These are phyloP conservation scores for Erodium maritimum DNA, from an alignment of 345 rosid genomes.

Conservation along the genomic window DNA sequence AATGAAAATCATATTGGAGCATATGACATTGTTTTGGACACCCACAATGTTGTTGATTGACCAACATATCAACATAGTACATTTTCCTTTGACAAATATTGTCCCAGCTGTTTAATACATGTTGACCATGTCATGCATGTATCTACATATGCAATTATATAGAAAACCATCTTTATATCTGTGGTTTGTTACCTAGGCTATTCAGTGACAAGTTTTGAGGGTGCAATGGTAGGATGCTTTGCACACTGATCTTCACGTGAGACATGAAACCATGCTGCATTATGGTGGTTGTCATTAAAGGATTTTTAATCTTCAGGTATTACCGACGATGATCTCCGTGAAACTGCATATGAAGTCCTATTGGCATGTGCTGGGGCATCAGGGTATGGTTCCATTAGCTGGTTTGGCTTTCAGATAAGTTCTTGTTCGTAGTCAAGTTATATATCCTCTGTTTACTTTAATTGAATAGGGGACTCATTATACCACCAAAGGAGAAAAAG, in stretches of 20 bases:
- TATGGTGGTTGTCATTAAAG: neutral
- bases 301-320: conserved; percentile 39
- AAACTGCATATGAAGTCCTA: conserved; percentile 86
- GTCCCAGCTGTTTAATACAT: too few species aligned
- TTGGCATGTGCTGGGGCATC: conserved; percentile 96
- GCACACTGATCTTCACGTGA: neutral
- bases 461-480: conserved; percentile 63
- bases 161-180: neutral
- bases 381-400: conserved; percentile 41
- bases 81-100: too few species aligned
- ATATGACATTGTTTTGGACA: too few species aligned
- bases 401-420: conserved; percentile 5
- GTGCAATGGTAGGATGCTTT: neutral
- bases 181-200: neutral
- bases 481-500: conserved; percentile 83
- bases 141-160: neutral
- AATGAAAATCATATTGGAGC: neutral
- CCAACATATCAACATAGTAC: too few species aligned
- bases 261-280: neutral
- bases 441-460: neutral
- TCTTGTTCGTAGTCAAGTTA: conserved; percentile 1
- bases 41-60: too few species aligned
- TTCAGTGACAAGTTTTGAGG: neutral
- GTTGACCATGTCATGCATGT: neutral
- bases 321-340: conserved; percentile 86